phyloP scores from a whole-genome alignment of 495 filamentous ascomycete genomes.

The Rusavskia elegans region DNA sequence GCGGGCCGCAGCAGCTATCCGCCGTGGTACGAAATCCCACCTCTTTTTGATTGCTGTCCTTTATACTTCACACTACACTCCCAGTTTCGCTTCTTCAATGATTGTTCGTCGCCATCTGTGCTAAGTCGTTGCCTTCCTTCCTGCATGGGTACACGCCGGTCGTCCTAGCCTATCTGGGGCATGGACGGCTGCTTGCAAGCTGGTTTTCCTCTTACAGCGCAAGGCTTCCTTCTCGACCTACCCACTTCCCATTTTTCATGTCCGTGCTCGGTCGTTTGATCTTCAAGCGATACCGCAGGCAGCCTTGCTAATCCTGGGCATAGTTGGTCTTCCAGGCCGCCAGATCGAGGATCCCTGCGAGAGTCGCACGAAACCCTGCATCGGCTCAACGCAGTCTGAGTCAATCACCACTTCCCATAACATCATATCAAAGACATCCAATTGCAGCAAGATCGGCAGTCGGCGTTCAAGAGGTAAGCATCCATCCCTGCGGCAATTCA shows the following conservation, averaged over 20 bases:
- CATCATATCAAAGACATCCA: not conserved
- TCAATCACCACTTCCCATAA: not conserved
- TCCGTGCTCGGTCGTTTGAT: not conserved
- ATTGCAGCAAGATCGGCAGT: too few relatives aligned
- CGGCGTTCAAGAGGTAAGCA: too few relatives aligned
- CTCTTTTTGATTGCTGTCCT: constrained; percentile 1
- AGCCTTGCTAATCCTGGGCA: not conserved
- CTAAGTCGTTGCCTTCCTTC: not conserved
- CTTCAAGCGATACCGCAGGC: not conserved
- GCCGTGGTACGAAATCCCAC: constrained; percentile 3
- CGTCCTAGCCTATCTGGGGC: not conserved
- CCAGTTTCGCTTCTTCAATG: not conserved
- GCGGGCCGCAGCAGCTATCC: constrained; percentile 7
- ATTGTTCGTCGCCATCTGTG: not conserved
- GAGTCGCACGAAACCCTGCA: not conserved
- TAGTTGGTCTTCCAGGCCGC: not conserved
- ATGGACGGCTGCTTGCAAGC: constrained; percentile 2
- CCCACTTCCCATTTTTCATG: not conserved
- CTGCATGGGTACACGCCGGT: not conserved
- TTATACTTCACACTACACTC: not conserved
- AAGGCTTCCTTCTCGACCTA: not conserved
- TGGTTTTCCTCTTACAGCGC: not conserved
- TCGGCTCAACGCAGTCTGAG: not conserved
- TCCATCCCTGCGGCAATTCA: too few relatives aligned
- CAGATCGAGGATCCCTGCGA: not conserved